Conservation (phyloP, 306 rosid genomes). For the Cercis canadensis region DNA sequence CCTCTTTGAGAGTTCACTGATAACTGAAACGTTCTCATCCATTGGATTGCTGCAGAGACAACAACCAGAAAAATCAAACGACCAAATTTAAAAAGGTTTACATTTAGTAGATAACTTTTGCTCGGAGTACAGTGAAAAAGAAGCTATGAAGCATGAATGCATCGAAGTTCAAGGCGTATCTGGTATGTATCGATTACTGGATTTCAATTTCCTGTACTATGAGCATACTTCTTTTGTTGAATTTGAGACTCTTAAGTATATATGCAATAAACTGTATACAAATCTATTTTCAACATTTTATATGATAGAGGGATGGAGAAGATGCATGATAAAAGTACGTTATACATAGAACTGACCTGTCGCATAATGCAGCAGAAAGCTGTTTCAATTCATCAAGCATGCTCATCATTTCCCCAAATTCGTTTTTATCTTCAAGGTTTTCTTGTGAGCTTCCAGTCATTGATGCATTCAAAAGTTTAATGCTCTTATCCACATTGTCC, state of each 20-base stretch:
- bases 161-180: too few relatives aligned
- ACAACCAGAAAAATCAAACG: not conserved
- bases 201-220: too few relatives aligned
- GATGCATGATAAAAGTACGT: not conserved
- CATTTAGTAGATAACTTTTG: not conserved
- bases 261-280: too few relatives aligned
- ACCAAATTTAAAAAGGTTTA: not conserved
- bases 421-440: not conserved
- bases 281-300: too few relatives aligned
- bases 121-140: too few relatives aligned
- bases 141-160: too few relatives aligned
- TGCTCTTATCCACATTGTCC: slow-evolving; percentile 17
- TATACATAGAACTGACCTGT: slow-evolving; percentile 33
- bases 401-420: not conserved
- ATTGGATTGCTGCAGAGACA: not conserved
- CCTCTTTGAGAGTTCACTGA: slow-evolving; percentile 15
- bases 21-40: slow-evolving; percentile 5
- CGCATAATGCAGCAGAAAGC: slow-evolving; percentile 37
- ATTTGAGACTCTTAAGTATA: too few relatives aligned
- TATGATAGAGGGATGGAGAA: too few relatives aligned
- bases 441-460: not conserved
- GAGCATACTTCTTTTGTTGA: too few relatives aligned
- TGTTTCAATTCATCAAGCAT: slow-evolving; percentile 41
- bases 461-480: not conserved
- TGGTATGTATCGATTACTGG: too few relatives aligned